Percentiles rank a stretch among this genome's conserved stretches.
These are phyloP conservation scores for Micromonas commoda DNA, from an alignment of 139 green algal species.

Conservation along the genomic window DNA sequence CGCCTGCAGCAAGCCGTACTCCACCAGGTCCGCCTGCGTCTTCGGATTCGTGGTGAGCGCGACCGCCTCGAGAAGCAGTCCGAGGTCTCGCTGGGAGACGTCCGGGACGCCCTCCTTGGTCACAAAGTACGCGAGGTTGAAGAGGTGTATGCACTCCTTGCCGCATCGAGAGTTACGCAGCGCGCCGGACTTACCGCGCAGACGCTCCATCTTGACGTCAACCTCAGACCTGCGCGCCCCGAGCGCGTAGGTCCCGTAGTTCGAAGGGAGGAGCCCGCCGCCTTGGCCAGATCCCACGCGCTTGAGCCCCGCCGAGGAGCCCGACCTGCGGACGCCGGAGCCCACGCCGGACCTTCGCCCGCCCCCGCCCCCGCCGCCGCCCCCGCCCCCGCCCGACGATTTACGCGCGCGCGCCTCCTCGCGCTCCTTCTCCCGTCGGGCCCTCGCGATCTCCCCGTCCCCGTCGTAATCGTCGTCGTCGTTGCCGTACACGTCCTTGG, in stretches of 20 bases:
- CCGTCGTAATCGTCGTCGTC: conserved; percentile 3
- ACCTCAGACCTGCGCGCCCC: neutral
- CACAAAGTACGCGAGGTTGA: conserved; percentile 18
- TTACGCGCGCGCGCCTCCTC: neutral
- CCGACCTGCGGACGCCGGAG: neutral
- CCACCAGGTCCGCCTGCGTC: neutral
- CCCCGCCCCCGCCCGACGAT: neutral
- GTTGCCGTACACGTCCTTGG: conserved; percentile 1
- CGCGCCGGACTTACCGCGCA: neutral
- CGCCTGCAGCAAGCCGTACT: neutral
- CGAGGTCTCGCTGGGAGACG: neutral
- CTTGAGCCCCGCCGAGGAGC: neutral
- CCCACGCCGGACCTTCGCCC: neutral
- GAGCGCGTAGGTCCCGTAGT: neutral
- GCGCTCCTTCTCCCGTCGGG: neutral
- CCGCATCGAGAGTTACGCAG: neutral
- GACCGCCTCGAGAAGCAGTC: conserved; percentile 9
- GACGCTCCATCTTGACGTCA: conserved; percentile 17
- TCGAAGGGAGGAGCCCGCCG: neutral
- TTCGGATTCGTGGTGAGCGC: neutral
- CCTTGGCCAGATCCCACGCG: neutral
- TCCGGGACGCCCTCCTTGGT: neutral
- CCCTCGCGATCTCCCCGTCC: neutral
- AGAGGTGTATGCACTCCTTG: neutral
- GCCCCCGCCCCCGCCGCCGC: too few relatives aligned